Evolutionary conservation across 345 rosid genomes (phyloP).

Genomic region (Corchorus olitorius): DNA sequence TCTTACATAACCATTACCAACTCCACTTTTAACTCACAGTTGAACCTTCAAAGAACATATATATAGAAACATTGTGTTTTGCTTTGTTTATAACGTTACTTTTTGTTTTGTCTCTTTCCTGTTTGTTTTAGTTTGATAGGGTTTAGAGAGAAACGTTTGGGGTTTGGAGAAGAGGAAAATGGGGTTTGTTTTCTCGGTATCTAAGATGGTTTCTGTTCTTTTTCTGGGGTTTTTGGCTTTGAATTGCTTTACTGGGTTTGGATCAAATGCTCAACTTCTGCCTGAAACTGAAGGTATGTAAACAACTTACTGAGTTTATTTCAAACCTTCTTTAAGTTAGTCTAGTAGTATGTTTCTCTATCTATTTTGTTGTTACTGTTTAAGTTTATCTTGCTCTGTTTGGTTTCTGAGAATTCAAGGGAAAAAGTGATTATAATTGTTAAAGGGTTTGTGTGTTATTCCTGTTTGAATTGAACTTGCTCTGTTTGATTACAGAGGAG

Average conservation of each 20-base stretch:
- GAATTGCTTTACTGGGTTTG: slow-evolving; percentile 30
- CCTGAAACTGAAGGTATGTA: slow-evolving; percentile 61
- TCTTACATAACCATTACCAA: not conserved
- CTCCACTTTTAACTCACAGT: not conserved
- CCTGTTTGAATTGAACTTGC: slow-evolving; percentile 2
- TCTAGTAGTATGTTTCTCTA: not conserved
- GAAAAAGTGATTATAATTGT: not conserved
- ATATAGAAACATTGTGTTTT: not conserved
- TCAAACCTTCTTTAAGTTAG: not conserved
- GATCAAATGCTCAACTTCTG: slow-evolving; percentile 52
- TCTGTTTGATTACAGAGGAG: slow-evolving; percentile 1
- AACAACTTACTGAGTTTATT: not conserved
- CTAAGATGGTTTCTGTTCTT: slow-evolving; percentile 27
- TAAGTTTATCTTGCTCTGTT: not conserved
- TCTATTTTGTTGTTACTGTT: not conserved
- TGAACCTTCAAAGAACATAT: not conserved
- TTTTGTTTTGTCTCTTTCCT: not conserved
- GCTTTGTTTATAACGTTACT: not conserved
- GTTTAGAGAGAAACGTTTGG: not conserved
- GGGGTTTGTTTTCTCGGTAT: slow-evolving; percentile 29
- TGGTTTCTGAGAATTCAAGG: slow-evolving; percentile 2
- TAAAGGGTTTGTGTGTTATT: not conserved
- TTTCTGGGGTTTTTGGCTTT: slow-evolving; percentile 33
- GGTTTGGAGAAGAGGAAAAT: slow-evolving; percentile 22
- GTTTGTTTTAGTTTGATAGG: not conserved